Evolutionary conservation across 257 asterid genomes (phyloP), one percentile per base, ranked within the genome.

Genomic region (Marsdenia floribunda): DNA sequence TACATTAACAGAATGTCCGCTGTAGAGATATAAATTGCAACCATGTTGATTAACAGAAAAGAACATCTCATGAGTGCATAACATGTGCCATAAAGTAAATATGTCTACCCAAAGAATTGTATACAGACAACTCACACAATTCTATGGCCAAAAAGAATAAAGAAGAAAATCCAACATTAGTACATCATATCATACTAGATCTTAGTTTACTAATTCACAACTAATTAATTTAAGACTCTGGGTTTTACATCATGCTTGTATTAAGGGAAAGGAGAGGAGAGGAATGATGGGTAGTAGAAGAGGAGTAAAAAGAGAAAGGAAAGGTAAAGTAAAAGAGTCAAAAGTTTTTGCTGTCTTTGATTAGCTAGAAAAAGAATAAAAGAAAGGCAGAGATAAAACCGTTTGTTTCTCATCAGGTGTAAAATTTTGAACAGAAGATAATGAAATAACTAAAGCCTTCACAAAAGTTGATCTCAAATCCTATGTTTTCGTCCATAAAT

Each of bases 1-100:
- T 42, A 42, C 46, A 42, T 42, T 42, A 42, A 85, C 38, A 81
- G 76, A 46, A 73, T 33, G 42, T 50, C 14, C 38, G 52, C 75
- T 76, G 38, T 80, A 60, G 19, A 42, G 60, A 70, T 70, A 64
- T 9, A 66, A 73, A 70, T 49, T 38, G 60, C 42, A 73, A 15
- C 73, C 44, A 81, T 40, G 21, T 68, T 13, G 29, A 15, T 16
- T 49, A 15, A 52, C 46, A 8, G 35, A 37, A 6, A 19, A 7
- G 24, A 38, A 7, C 16, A 14, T 18, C 70, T 38, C 22, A 6
- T 65, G 16, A 65, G 29, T 19, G 70, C 70, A 38, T 29, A 37
- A 3, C 24, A 57, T 13, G 12, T n/a, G 12, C 1, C 15, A 9
- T 2, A n/a, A 57, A 57, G 26, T 21, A 54, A 54, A 19, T 54